Percentiles rank a stretch among this genome's conserved stretches.
Evolutionary conservation across 106 monocot species (phyloP).

Genomic region (Allium fistulosum): DNA sequence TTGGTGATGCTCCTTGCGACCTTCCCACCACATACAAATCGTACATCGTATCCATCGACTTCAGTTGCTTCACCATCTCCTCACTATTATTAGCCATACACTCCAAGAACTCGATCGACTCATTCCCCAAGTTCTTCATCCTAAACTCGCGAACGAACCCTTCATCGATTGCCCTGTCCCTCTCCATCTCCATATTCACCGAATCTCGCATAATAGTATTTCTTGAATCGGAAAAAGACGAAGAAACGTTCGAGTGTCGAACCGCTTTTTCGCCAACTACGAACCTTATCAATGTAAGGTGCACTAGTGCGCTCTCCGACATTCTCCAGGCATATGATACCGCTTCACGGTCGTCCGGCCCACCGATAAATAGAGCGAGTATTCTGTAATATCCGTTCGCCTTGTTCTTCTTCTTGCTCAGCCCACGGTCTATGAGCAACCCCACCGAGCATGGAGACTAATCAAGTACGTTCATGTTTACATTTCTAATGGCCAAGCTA

Average conservation of each 20-base stretch:
- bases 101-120: slow-evolving; percentile 36
- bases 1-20: slow-evolving; percentile 17
- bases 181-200: neutral
- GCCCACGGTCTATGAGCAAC: slow-evolving; percentile 51
- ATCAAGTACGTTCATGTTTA: slow-evolving; percentile 50
- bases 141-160: slow-evolving; percentile 52
- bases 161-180: slow-evolving; percentile 35
- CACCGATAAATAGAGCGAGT: slow-evolving; percentile 53
- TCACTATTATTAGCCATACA: slow-evolving; percentile 38
- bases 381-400: slow-evolving; percentile 1
- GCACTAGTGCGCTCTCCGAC: slow-evolving; percentile 22
- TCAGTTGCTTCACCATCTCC: slow-evolving; percentile 46
- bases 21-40: slow-evolving; percentile 61
- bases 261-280: neutral
- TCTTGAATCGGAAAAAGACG: neutral
- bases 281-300: slow-evolving; percentile 32
- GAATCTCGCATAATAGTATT: neutral
- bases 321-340: slow-evolving; percentile 31
- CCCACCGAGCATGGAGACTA: slow-evolving; percentile 54
- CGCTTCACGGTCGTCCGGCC: slow-evolving; percentile 64
- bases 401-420: slow-evolving; percentile 1
- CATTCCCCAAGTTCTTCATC: slow-evolving; percentile 10
- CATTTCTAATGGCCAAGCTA: slow-evolving; percentile 20
- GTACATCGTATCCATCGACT: slow-evolving; percentile 20
- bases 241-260: neutral